Base-by-base conservation (phyloP, 257 asterid genomes). In the Solanum stenotomum region DNA sequence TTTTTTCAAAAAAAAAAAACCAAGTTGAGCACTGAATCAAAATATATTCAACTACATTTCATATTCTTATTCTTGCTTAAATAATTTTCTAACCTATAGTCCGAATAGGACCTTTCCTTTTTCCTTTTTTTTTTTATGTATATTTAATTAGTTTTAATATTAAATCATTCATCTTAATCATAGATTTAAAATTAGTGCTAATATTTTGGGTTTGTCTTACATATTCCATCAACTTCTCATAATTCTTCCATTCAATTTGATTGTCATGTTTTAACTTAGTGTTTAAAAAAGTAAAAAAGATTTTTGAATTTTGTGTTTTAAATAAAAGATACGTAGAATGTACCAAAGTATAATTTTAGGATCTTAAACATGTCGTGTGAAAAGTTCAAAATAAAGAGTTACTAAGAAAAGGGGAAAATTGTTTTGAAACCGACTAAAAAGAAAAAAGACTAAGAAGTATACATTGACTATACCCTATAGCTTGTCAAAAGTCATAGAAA, bases 351-450 rank as follows among this genome's bases (percentile, higher is more conserved):
- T 49, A 49, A 49, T 49, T 0, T 49, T 49, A 12, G 0, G 22
- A 15, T 15, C 1, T 44, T 12, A 44, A 44, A 44, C 52, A 44
- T 44, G 52, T 44, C 5, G 5, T 4, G 15, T 44, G 52, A 44
- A 49, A 15, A 49, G 22, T 15, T 49, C 1, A 0, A 46, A 5
- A 46, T 14, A 46, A 46, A 46, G 59, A 46, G 7, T 46, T 4
- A 5, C 0, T 0, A 46, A 46, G 1, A 40, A 14, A 46, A 2
- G 0, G 18, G 20, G 7, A 46, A 14, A 14, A 46, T 0, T 46
- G 0, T 14, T 46, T 46, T 14, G 20, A 5, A 46, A 46, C 18
- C 0, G 20, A 46, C 8, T 46, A 14, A 46, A 46, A 14, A 46
- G 0, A 46, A 46, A 46, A 46, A 14, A 46, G 20, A 46, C 20